Base-by-base conservation (phyloP, 2,329 filamentous ascomycete species). In the Nigrospora oryzae region DNA sequence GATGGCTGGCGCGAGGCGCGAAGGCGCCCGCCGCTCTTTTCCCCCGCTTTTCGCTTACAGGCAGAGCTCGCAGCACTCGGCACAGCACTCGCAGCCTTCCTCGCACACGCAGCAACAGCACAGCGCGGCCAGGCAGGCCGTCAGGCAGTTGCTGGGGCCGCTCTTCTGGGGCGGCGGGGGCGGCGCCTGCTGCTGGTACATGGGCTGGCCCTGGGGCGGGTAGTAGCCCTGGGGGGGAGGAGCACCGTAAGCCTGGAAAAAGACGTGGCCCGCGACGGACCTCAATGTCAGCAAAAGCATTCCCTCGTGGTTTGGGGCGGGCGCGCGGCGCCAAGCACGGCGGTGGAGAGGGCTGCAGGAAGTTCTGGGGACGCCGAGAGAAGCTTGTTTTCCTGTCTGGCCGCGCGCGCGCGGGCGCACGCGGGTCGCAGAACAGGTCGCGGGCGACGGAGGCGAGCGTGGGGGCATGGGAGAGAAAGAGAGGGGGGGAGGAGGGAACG, bases 31-130 rank as follows among this genome's bases (percentile, higher is more conserved):
- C 8, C 23, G 23, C 23, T 10, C 23, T 10, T 7, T 28, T 28
- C 5, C 23, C 23, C 8, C 23, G 23, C 23, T 10, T 28, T 10
- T 6, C 23, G 6, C 11, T 46, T 43, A 46, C 14, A 46, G 40
- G 28, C 45, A 46, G 11, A 46, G 28, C 16, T 46, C 45, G 36
- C 45, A 46, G 45, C 45, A 46, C 12, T 46, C 45, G 33, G 45
- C 45, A 23, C 45, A 46, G 31, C 45, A 46, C 12, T 76, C 72
- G 57, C 71, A 73, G 43, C 67, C 65, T 52, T 74, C 67, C 53
- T 73, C 71, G 50, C 66, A 68, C 43, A 71, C 63, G 53, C 71
- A 75, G 58, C 73, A 75, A 55, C 70, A 74, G 56, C 71, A 74
- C 35, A 72, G 51, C 13, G 66, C 62, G 19, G 70, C 71, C 11